Percentiles rank a stretch among this genome's conserved stretches.
Conservation (phyloP, 83 land plant genomes). For the Isoetes engelmannii region DNA sequence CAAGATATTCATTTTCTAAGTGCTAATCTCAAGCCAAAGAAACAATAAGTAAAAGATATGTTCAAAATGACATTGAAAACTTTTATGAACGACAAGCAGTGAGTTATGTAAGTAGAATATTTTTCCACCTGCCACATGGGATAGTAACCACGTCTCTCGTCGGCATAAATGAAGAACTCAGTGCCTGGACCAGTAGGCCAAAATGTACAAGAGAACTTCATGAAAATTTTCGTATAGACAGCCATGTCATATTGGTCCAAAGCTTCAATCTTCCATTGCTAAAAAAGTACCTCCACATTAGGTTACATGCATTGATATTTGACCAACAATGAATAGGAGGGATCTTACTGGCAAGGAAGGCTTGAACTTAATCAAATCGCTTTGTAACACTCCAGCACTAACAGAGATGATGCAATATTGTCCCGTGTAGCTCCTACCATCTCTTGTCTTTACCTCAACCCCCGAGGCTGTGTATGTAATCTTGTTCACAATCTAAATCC, state of each 20-base stretch:
- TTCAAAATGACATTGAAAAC: too few relatives aligned
- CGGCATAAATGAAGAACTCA: constrained; percentile 66
- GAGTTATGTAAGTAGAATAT: too few relatives aligned
- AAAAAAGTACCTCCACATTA: background rate
- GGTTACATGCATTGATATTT: too few relatives aligned
- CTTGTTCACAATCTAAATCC: constrained; percentile 40
- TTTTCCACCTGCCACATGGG: constrained; percentile 63
- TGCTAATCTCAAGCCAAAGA: constrained; percentile 39
- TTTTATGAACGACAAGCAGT: too few relatives aligned
- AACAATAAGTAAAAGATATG: too few relatives aligned
- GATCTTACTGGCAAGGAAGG: constrained; percentile 49
- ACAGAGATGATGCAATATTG: constrained; percentile 46
- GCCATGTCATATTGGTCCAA: constrained; percentile 55
- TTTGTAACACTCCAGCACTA: constrained; percentile 63
- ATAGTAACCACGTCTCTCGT: constrained; percentile 68
- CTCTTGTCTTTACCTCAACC: constrained; percentile 40
- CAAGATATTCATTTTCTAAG: constrained; percentile 72
- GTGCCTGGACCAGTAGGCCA: constrained; percentile 66
- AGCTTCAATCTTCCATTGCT: constrained; percentile 60
- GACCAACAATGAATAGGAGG: too few relatives aligned
- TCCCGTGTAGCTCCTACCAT: constrained; percentile 37
- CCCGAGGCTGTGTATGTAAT: constrained; percentile 24
- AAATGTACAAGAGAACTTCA: constrained; percentile 64
- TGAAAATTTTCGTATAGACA: constrained; percentile 64
- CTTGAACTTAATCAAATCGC: constrained; percentile 39